These are phyloP conservation scores for Aspergillus flavus DNA, from an alignment of 2,329 filamentous ascomycete genomes.

Conservation along the genomic window DNA sequence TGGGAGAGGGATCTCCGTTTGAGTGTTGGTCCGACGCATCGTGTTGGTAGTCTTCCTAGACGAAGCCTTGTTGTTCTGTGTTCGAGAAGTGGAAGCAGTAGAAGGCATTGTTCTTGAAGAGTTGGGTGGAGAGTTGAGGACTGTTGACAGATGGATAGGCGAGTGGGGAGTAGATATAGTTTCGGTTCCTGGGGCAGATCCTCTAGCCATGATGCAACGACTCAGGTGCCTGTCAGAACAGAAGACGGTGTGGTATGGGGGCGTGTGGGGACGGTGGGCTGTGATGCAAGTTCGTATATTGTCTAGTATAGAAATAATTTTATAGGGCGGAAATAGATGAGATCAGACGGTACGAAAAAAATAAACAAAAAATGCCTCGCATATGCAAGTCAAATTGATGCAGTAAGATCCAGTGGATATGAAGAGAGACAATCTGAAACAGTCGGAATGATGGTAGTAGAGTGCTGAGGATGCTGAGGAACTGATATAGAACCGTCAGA, in stretches of 20 bases:
- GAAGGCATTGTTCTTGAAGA: slow-evolving; percentile 17
- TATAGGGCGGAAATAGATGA: slow-evolving; percentile 11
- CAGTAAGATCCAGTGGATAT: slow-evolving; percentile 16
- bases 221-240: slow-evolving; percentile 22
- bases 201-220: slow-evolving; percentile 25
- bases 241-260: slow-evolving; percentile 13
- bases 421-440: slow-evolving; percentile 18
- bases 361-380: slow-evolving; percentile 17
- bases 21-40: slow-evolving; percentile 33
- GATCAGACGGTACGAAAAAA: slow-evolving; percentile 16
- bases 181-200: slow-evolving; percentile 25
- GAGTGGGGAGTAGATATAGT: slow-evolving; percentile 25
- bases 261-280: slow-evolving; percentile 24
- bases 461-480: slow-evolving; percentile 7
- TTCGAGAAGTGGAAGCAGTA: slow-evolving; percentile 7
- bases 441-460: slow-evolving; percentile 18
- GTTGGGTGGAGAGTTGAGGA: slow-evolving; percentile 23
- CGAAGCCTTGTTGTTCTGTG: slow-evolving; percentile 3
- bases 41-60: slow-evolving; percentile 24
- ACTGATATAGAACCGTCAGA: slow-evolving; percentile 16
- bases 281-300: slow-evolving; percentile 18
- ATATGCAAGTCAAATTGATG: slow-evolving; percentile 16
- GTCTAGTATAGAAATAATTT: slow-evolving; percentile 11
- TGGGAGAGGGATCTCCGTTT: slow-evolving; percentile 35
- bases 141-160: slow-evolving; percentile 25